A percentile compares a stretch with the other conserved stretches of the same genome.
These are phyloP conservation scores for Gynostemma pentaphyllum DNA, from an alignment of 306 rosid species.

Conservation along the genomic window DNA sequence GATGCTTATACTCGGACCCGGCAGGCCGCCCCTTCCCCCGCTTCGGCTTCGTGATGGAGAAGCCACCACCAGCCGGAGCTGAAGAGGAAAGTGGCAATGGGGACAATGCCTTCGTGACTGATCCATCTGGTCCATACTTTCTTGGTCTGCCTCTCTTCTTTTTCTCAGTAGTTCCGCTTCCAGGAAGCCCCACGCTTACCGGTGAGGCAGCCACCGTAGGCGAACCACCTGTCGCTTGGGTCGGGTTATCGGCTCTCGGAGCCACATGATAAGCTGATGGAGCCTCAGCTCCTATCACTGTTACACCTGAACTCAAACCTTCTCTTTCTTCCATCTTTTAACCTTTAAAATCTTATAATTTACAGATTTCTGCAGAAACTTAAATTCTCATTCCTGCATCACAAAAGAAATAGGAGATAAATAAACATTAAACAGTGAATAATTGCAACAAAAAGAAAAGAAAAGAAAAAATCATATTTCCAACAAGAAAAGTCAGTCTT, in stretches of 20 bases:
- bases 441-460: background rate
- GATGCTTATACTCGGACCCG: constrained; percentile 48
- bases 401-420: background rate
- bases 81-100: constrained; percentile 61
- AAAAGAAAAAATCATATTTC: background rate
- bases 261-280: constrained; percentile 80
- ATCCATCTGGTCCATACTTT: constrained; percentile 73
- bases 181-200: constrained; percentile 40
- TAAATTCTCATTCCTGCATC: constrained; percentile 6
- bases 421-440: background rate
- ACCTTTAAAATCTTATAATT: constrained; percentile 1
- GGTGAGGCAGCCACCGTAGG: constrained; percentile 23
- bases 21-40: constrained; percentile 37
- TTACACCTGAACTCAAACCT: constrained; percentile 60
- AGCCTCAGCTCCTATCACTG: constrained; percentile 76
- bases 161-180: constrained; percentile 31
- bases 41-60: constrained; percentile 38
- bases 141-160: constrained; percentile 87
- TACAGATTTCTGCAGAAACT: constrained; percentile 1
- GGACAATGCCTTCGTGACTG: constrained; percentile 66
- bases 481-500: too few relatives aligned
- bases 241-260: constrained; percentile 53
- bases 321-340: constrained; percentile 66
- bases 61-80: constrained; percentile 33
- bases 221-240: constrained; percentile 16